Conservation (phyloP, 1,284 basidiomycete species). For the Sanguinoderma infundibulare region DNA sequence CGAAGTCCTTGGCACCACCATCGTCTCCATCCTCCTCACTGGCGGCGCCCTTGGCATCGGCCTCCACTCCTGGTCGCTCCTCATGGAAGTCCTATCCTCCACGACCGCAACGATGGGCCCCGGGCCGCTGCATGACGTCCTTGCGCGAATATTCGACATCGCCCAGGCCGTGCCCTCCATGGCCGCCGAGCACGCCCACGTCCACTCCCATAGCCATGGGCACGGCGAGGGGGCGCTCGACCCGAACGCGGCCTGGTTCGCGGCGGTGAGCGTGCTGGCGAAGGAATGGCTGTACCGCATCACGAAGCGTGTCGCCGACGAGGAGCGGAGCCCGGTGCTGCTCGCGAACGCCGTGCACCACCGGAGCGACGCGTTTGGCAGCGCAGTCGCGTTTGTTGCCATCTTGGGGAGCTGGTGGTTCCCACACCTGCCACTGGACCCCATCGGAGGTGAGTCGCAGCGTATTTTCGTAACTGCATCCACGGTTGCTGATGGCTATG, state of each 20-base stretch:
- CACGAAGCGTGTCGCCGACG: slow-evolving; percentile 87
- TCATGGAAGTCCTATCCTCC: slow-evolving; percentile 70
- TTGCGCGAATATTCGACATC: slow-evolving; percentile 59
- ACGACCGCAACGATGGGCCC: slow-evolving; percentile 59
- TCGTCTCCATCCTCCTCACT: slow-evolving; percentile 81
- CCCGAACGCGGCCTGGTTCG: slow-evolving; percentile 97
- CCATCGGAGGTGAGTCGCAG: slow-evolving; percentile 77
- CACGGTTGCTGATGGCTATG: not conserved
- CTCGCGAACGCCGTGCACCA: slow-evolving; percentile 95
- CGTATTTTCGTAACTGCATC: too few species aligned
- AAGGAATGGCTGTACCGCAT: slow-evolving; percentile 95
- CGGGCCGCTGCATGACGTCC: slow-evolving; percentile 62
- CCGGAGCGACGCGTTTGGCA: slow-evolving; percentile 92
- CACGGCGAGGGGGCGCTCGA: slow-evolving; percentile 63
- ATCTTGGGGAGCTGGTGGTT: slow-evolving; percentile 88
- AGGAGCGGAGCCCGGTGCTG: slow-evolving; percentile 90
- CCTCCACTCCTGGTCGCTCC: slow-evolving; percentile 87
- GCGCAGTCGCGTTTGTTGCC: slow-evolving; percentile 85
- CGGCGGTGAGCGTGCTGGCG: slow-evolving; percentile 75
- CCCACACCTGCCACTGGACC: slow-evolving; percentile 90
- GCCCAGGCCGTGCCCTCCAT: slow-evolving; percentile 55
- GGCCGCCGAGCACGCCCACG: slow-evolving; percentile 52
- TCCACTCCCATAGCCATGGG: slow-evolving; percentile 64
- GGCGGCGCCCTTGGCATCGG: slow-evolving; percentile 93
- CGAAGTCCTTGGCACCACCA: slow-evolving; percentile 90